These are phyloP conservation scores for Saussurea involucrata DNA, from an alignment of 129 eudicot genomes.

Conservation along the genomic window DNA sequence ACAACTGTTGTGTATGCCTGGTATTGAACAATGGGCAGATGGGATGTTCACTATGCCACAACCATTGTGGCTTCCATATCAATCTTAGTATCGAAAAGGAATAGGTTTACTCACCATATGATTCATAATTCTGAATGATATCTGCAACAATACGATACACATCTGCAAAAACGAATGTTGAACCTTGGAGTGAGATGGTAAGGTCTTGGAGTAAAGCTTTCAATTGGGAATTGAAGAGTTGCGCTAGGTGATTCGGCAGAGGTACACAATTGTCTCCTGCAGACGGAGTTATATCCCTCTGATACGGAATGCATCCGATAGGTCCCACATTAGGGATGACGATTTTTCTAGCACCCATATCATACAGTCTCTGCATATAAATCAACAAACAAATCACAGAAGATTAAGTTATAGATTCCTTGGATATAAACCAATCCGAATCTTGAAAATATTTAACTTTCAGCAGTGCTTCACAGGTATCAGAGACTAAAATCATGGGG, in stretches of 20 bases:
- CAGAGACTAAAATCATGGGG: too few relatives aligned
- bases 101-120: slow-evolving; percentile 51
- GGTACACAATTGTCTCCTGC: slow-evolving; percentile 48
- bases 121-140: slow-evolving; percentile 45
- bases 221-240: slow-evolving; percentile 48
- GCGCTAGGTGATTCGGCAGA: slow-evolving; percentile 67
- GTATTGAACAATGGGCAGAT: too few relatives aligned
- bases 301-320: slow-evolving; percentile 87
- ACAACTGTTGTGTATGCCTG: too few relatives aligned
- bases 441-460: too few relatives aligned
- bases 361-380: slow-evolving; percentile 53
- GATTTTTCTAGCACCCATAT: slow-evolving; percentile 79
- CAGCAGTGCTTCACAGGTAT: too few relatives aligned
- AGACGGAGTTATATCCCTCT: slow-evolving; percentile 55
- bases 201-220: slow-evolving; percentile 57
- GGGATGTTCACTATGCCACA: too few relatives aligned
- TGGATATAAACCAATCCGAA: not conserved
- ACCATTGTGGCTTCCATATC: too few relatives aligned
- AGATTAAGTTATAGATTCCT: not conserved
- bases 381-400: not conserved
- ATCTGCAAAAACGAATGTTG: slow-evolving; percentile 71
- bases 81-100: not conserved
- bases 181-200: slow-evolving; percentile 44
- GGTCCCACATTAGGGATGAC: slow-evolving; percentile 83
- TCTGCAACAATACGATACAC: slow-evolving; percentile 52